Conservation (phyloP, 202 grass and related monocot species). For the Saccharum hybrid region DNA sequence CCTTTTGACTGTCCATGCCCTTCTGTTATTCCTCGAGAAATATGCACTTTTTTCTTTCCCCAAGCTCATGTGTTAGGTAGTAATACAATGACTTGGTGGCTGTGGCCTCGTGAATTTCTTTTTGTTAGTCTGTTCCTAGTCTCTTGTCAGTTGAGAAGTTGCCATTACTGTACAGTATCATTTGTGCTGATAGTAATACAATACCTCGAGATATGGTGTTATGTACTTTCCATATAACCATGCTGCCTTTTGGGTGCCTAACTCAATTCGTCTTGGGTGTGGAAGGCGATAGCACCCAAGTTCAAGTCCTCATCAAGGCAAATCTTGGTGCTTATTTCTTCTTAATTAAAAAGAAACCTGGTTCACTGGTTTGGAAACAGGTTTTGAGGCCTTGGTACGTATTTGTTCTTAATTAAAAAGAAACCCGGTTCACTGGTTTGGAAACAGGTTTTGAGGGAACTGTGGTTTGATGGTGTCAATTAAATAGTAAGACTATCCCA, state of each 20-base stretch:
- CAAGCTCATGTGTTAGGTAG: no score
- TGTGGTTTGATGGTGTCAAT: neutral
- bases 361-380: slow-evolving; percentile 16
- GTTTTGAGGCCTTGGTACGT: neutral
- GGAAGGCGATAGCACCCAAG: neutral
- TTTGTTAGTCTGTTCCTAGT: slow-evolving; percentile 16
- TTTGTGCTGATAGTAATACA: neutral
- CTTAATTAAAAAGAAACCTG: neutral
- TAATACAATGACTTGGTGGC: neutral
- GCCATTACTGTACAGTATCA: neutral
- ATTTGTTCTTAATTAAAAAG: neutral
- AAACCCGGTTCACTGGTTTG: neutral
- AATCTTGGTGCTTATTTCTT: neutral
- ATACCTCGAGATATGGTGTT: neutral
- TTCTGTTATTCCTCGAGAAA: slow-evolving; percentile 22
- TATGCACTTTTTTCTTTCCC: neutral
- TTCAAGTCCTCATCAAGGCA: neutral
- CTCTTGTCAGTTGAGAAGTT: slow-evolving; percentile 11
- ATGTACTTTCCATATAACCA: neutral
- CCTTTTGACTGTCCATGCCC: neutral
- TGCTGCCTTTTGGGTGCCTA: neutral
- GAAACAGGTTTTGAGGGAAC: slow-evolving; percentile 25
- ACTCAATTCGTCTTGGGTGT: neutral
- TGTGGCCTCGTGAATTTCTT: neutral
- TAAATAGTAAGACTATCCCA: neutral